Conservation (phyloP, 1,284 basidiomycete species). For the Sanghuangporus sanghuang region DNA sequence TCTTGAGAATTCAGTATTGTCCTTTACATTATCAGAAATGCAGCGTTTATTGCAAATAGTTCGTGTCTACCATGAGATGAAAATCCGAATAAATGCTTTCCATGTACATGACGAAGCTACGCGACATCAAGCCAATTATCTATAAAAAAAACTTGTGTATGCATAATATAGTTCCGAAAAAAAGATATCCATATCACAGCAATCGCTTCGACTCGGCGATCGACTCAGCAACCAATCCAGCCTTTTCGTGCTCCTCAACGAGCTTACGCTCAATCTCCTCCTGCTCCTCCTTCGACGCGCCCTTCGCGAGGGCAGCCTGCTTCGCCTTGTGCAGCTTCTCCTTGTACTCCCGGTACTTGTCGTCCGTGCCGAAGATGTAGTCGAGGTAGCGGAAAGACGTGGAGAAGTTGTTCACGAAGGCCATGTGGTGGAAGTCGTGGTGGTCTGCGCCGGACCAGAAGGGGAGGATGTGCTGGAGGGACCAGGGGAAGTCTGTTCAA, state of each 20-base stretch:
- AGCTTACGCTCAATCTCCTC: conserved; percentile 53
- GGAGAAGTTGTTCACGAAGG: conserved; percentile 85
- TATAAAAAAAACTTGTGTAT: no score
- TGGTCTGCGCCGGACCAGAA: conserved; percentile 99
- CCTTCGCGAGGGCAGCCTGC: conserved; percentile 40
- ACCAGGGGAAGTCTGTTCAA: conserved; percentile 89
- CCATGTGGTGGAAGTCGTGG: conserved; percentile 96
- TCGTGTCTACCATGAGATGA: no score
- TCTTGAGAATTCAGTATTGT: no score
- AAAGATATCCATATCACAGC: neutral
- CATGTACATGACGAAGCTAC: no score
- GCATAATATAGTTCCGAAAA: no score
- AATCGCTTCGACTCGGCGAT: conserved; percentile 36
- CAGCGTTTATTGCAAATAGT: no score
- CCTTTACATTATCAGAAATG: no score
- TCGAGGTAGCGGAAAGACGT: conserved; percentile 95
- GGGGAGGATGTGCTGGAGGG: conserved; percentile 89
- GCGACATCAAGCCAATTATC: no score
- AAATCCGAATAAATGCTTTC: no score
- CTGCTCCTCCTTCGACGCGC: conserved; percentile 47
- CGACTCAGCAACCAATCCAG: conserved; percentile 70
- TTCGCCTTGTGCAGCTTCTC: conserved; percentile 49
- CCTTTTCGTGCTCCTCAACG: conserved; percentile 59
- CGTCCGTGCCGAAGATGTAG: conserved; percentile 79
- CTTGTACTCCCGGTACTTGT: conserved; percentile 79